Evolutionary conservation across 148 eudicot genomes (phyloP), one percentile per base, ranked within the genome.

Genomic region (Nepenthes mirabilis): DNA sequence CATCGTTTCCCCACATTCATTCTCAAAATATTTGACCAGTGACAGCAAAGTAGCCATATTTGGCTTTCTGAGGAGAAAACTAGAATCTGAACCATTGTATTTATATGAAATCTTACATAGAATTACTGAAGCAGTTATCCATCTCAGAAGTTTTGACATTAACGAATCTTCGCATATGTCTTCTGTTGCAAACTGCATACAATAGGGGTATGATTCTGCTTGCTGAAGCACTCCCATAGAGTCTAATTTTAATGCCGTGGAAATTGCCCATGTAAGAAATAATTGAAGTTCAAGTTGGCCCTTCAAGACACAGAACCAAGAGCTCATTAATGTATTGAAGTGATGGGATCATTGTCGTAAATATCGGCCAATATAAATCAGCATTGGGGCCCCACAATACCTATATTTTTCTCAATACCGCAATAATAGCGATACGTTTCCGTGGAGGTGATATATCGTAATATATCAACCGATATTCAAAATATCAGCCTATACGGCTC

Each of bases 41-140:
- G 85, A 77, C 13, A 73, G 68, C 73, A 91, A 68, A 61, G 77
- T 77, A 60, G 63, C 68, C 58, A 43, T 57, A 60, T 62, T 64
- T 33, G 77, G 52, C 57, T 47, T 67, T 33, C 60, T 75, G 34
- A 34, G 55, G 64, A 60, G 40, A 58, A 37, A 65, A 36, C 64
- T 63, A 8, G 57, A 13, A 59, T 54, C 59, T 51, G 61, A 52
- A 59, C 52, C 61, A 47, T 51, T 66, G 8, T 37, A 64, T 43
- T 71, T 75, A 60, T 36, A 61, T 47, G 88, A 80, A 58, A 70
- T 68, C 64, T 66, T 70, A 63, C 80, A 80, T 37, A 79, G 71
- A 45, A 93, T 79, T 52, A 78, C 81, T 34, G 95, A 85, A 50
- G 96, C 98, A 55, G 81, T 77, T 55, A 93, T 74, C 98, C 98